phyloP scores from a whole-genome alignment of 805 yeast species.

The Candida easanensis region DNA sequence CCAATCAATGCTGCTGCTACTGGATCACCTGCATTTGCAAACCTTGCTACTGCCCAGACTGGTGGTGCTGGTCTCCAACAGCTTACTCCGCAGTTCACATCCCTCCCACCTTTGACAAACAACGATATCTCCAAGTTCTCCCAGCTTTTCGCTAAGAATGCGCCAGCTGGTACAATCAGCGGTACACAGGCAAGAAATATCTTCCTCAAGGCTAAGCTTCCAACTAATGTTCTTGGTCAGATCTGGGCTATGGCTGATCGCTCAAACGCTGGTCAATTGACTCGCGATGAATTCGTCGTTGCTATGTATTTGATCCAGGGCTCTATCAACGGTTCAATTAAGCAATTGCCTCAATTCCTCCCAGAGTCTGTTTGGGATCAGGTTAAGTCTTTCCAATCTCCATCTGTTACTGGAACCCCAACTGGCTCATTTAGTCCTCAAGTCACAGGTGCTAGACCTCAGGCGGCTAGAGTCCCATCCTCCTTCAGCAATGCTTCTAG shows the following conservation, averaged over 20 bases:
- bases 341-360: conserved; percentile 49
- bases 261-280: conserved; percentile 66
- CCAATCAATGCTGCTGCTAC: conserved; percentile 28
- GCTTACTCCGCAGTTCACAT: conserved; percentile 21
- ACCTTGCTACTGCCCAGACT: conserved; percentile 27
- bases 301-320: conserved; percentile 96
- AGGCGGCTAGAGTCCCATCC: conserved; percentile 35
- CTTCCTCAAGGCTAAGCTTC: conserved; percentile 83
- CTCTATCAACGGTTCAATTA: conserved; percentile 60
- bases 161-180: conserved; percentile 53
- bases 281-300: conserved; percentile 73
- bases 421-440: conserved; percentile 19
- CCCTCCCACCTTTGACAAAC: conserved; percentile 51
- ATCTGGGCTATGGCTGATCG: conserved; percentile 89
- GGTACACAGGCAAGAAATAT: conserved; percentile 85
- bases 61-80: conserved; percentile 19
- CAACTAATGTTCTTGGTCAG: conserved; percentile 73
- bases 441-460: conserved; percentile 23
- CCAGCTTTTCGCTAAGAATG: conserved; percentile 71
- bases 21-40: neutral
- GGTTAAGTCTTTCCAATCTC: conserved; percentile 22
- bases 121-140: conserved; percentile 62
- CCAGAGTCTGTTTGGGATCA: conserved; percentile 43
- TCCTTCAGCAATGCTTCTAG: conserved; percentile 35
- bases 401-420: conserved; percentile 18